A percentile compares a stretch with the other conserved stretches of the same genome.
These are phyloP conservation scores for Backusella westeae DNA, from an alignment of 192 early-diverging fungal species.

Conservation along the genomic window DNA sequence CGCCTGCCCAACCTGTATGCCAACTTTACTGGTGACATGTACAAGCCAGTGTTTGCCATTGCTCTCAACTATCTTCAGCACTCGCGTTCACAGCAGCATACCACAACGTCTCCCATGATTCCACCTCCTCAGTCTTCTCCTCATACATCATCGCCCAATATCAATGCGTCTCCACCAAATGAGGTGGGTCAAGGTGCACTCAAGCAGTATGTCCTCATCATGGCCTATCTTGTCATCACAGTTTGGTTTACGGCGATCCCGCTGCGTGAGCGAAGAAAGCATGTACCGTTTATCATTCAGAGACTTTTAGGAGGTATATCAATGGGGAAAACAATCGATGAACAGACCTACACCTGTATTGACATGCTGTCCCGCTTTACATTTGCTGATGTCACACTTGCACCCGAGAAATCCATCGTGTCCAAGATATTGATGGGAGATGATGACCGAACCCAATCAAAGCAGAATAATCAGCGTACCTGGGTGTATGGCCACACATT, in stretches of 20 bases:
- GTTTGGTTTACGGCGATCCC: constrained; percentile 85
- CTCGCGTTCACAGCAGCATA: constrained; percentile 37
- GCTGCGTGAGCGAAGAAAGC: constrained; percentile 71
- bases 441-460: constrained; percentile 33
- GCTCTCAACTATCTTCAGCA: constrained; percentile 85
- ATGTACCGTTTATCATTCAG: constrained; percentile 79
- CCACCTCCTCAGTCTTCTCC: constrained; percentile 16
- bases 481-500: constrained; percentile 89
- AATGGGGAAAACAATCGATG: constrained; percentile 60
- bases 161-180: constrained; percentile 14
- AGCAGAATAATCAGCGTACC: constrained; percentile 48
- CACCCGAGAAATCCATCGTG: constrained; percentile 53
- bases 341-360: constrained; percentile 88
- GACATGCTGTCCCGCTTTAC: constrained; percentile 91
- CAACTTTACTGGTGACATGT: constrained; percentile 78
- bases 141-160: constrained; percentile 7
- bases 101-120: constrained; percentile 10
- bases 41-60: constrained; percentile 87
- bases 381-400: constrained; percentile 68
- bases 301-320: constrained; percentile 67
- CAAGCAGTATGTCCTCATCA: constrained; percentile 77
- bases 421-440: constrained; percentile 51
- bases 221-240: constrained; percentile 92
- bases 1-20: constrained; percentile 72
- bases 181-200: constrained; percentile 50